These are phyloP conservation scores for Ogataea saltuana DNA, from an alignment of 805 yeast species.

Conservation along the genomic window DNA sequence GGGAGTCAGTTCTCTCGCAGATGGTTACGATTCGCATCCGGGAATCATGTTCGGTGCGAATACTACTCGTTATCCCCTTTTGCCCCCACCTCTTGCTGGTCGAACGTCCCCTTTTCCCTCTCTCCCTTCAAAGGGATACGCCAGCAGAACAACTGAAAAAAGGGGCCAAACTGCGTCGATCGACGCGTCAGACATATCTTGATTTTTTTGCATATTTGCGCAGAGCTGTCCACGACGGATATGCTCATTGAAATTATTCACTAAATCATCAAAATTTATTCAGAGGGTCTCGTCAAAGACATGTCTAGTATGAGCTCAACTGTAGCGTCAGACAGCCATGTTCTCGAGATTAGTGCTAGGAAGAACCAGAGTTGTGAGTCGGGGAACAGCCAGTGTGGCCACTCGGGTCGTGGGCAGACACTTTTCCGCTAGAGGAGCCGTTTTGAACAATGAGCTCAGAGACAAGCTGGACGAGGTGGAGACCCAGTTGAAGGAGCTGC, in stretches of 20 bases:
- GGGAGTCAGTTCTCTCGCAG: too few relatives aligned
- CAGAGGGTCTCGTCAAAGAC: too few relatives aligned
- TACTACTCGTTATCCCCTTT: too few relatives aligned
- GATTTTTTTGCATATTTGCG: background rate
- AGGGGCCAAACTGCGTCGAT: too few relatives aligned
- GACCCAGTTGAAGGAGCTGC: conserved; percentile 13
- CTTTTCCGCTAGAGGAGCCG: conserved; percentile 11
- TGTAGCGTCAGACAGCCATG: background rate
- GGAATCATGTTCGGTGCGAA: too few relatives aligned
- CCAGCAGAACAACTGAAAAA: too few relatives aligned
- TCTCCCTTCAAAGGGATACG: background rate
- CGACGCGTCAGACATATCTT: too few relatives aligned
- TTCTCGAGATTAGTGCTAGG: conserved; percentile 3
- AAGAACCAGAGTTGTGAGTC: background rate
- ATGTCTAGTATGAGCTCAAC: background rate
- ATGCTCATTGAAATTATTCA: background rate
- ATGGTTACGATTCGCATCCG: too few relatives aligned
- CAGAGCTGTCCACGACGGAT: background rate
- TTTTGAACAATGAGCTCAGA: conserved; percentile 6
- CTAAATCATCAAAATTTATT: background rate
- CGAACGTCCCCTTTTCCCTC: background rate
- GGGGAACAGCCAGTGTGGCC: background rate
- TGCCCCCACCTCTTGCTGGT: too few relatives aligned
- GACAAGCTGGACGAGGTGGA: conserved; percentile 17
- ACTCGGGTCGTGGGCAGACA: conserved; percentile 4